phyloP scores from a whole-genome alignment of 345 rosid species.

The Streptanthus diversifolius region DNA sequence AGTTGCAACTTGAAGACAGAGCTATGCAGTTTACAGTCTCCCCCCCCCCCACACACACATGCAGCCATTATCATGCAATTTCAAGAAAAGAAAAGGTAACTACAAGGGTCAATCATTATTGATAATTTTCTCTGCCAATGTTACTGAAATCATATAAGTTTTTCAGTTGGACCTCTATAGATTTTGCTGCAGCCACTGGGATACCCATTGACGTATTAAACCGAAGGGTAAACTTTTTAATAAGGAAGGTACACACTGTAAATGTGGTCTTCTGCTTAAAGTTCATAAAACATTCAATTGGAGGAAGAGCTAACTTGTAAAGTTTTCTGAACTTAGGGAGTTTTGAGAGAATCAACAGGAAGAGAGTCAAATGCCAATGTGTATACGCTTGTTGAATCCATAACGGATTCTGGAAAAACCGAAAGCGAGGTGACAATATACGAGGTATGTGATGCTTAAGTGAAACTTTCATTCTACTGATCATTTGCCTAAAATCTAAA shows the following conservation, averaged over 20 bases:
- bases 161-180: conserved; percentile 76
- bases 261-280: neutral
- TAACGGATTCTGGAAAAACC: conserved; percentile 54
- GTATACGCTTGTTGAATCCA: conserved; percentile 65
- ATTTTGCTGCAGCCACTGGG: conserved; percentile 68
- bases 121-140: neutral
- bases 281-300: neutral
- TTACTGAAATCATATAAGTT: conserved; percentile 9
- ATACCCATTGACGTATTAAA: conserved; percentile 65
- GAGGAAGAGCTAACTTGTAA: neutral
- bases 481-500: conserved; percentile 25
- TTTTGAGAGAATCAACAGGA: conserved; percentile 66
- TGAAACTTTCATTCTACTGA: neutral
- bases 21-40: conserved; percentile 69
- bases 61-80: conserved; percentile 94
- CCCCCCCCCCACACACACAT: conserved; percentile 84
- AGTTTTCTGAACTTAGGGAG: conserved; percentile 54
- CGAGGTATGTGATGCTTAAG: conserved; percentile 50
- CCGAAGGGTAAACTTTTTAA: conserved; percentile 82
- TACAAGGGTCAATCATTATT: neutral
- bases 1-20: conserved; percentile 88
- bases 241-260: conserved; percentile 64
- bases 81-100: conserved; percentile 77
- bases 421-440: conserved; percentile 73
- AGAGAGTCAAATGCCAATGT: conserved; percentile 43